Percentiles rank a stretch among this genome's conserved stretches.
These are phyloP conservation scores for Suhomyces chickasaworum DNA, from an alignment of 1,139 yeast genomes.

Conservation along the genomic window DNA sequence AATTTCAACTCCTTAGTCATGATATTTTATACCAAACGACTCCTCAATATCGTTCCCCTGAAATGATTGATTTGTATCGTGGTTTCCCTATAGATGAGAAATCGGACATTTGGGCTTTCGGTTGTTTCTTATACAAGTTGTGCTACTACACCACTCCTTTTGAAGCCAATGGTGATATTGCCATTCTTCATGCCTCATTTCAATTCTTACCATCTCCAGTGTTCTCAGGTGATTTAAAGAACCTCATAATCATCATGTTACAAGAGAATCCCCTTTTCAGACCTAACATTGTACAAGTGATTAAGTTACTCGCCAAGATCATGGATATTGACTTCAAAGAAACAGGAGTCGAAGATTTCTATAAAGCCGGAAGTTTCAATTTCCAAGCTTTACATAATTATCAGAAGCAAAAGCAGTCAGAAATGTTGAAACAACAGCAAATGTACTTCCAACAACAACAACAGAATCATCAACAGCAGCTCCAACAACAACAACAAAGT, in stretches of 20 bases:
- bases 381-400: constrained; percentile 50
- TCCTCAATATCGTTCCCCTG: constrained; percentile 82
- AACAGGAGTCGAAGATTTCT: constrained; percentile 39
- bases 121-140: constrained; percentile 72
- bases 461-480: constrained; percentile 12
- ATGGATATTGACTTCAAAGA: constrained; percentile 32
- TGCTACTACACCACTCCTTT: constrained; percentile 84
- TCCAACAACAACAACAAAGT: constrained; percentile 13
- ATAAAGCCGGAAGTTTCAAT: constrained; percentile 42
- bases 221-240: constrained; percentile 64
- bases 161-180: constrained; percentile 72
- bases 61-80: constrained; percentile 72
- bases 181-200: constrained; percentile 67
- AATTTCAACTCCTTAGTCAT: constrained; percentile 59
- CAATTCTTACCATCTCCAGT: constrained; percentile 59
- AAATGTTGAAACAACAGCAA: constrained; percentile 39
- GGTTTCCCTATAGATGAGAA: constrained; percentile 73
- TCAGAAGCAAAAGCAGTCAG: constrained; percentile 44
- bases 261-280: constrained; percentile 79
- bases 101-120: constrained; percentile 83
- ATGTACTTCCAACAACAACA: constrained; percentile 34
- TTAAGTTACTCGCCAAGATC: constrained; percentile 40
- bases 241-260: constrained; percentile 74
- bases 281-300: constrained; percentile 80
- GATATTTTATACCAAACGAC: constrained; percentile 78